Base-by-base conservation (phyloP, 2,329 filamentous ascomycete genomes). In the Trichoderma sp. region DNA sequence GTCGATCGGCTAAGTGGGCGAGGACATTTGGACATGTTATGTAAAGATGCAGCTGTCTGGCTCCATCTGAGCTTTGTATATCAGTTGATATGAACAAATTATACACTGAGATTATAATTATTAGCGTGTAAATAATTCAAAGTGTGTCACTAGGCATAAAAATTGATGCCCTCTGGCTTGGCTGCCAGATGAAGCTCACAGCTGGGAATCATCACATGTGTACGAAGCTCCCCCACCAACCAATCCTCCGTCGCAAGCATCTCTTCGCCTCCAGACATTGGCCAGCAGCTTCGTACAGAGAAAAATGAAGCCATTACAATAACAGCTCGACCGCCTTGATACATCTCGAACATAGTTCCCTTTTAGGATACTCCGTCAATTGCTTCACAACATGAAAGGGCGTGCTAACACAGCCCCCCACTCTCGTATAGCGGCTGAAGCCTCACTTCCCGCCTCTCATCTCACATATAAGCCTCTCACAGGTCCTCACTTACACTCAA, bases 351-450 rank as follows among this genome's bases (percentile, higher is more conserved):
- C 1, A 29, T 3, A 27, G 16, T 41, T 71, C 24, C 33, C 27
- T 14, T 69, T 45, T 31, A 45, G 35, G 56, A 62, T 62, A 31
- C 68, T 69, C 50, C 33, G 33, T 38, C 31, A 18, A 45, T 4
- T 24, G 24, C 31, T 31, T 7, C 41, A 8, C 24, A 16, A 16
- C 38, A 18, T 12, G 4, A 27, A 14, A 63, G 33, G 59, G 56
- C 68, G 68, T 63, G 38, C 38, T n/a, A 21, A 50, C 38, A 50
- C 9, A 27, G 14, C 50, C 67, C 68, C 68, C 56, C 65, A 35
- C 68, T 60, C 38, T 62, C 53, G 67, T 71, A 71, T 71, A 18
- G 18, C 68, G 68, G 68, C 56, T 71, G 56, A 45, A 60, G 68
- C 56, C 67, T 71, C 67, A 18, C 2, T 33, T 50, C 59, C 6